phyloP scores from a whole-genome alignment of 257 asterid genomes.

The Solanum gracilifrons region DNA sequence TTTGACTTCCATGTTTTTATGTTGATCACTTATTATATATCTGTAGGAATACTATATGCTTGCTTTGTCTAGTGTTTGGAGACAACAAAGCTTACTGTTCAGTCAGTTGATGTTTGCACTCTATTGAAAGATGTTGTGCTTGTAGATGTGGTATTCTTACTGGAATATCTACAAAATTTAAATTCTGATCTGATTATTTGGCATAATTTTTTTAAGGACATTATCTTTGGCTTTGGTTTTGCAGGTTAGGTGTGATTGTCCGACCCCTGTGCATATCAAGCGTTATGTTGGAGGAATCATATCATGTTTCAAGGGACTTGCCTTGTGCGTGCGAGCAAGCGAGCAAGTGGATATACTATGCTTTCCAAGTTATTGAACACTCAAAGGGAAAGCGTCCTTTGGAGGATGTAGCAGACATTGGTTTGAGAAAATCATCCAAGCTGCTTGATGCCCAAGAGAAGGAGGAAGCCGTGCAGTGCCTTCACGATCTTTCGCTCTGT shows the following conservation, averaged over 20 bases:
- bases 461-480: slow-evolving; percentile 18
- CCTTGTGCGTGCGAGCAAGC: slow-evolving; percentile 34
- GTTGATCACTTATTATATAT: neutral
- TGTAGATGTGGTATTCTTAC: neutral
- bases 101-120: neutral
- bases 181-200: neutral
- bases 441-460: neutral
- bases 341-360: slow-evolving; percentile 31
- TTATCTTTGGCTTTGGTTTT: neutral
- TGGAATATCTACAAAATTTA: neutral
- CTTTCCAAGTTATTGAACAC: slow-evolving; percentile 20
- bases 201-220: neutral
- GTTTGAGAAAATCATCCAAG: slow-evolving; percentile 18
- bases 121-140: neutral
- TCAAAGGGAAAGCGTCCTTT: slow-evolving; percentile 32
- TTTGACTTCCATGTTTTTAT: neutral
- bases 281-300: slow-evolving; percentile 53
- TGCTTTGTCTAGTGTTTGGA: neutral
- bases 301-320: slow-evolving; percentile 41
- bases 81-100: neutral
- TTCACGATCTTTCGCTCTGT: slow-evolving; percentile 15
- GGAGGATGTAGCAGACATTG: slow-evolving; percentile 36
- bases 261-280: neutral
- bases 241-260: neutral
- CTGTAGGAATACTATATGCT: neutral